Evolutionary conservation across 257 asterid species (phyloP).

Genomic region (Fraxinus anomala): DNA sequence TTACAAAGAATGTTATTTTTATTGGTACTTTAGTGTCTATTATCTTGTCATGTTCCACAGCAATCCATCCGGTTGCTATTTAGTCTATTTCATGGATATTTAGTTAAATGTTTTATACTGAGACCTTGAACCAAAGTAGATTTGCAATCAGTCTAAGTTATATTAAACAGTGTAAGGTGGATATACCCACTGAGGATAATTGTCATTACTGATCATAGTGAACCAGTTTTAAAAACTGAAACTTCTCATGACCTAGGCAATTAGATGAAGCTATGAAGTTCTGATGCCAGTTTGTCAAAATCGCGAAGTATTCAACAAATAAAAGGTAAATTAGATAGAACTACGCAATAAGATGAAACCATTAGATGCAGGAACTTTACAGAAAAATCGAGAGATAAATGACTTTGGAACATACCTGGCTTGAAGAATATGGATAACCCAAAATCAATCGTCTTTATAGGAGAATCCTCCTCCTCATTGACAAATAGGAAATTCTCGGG

Average conservation of each 20-base stretch:
- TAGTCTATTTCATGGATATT: background rate
- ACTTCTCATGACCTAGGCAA: background rate
- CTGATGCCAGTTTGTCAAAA: background rate
- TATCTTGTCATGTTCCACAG: background rate
- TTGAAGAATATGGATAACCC: conserved; percentile 80
- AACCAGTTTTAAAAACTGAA: background rate
- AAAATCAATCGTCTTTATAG: conserved; percentile 73
- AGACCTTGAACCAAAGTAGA: background rate
- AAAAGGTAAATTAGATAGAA: background rate
- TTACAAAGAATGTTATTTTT: background rate
- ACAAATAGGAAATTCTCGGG: conserved; percentile 85
- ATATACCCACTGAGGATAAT: background rate
- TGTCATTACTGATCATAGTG: background rate
- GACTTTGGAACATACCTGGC: conserved; percentile 59
- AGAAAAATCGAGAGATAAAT: background rate
- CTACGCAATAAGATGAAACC: background rate
- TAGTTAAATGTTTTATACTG: background rate
- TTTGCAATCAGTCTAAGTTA: background rate
- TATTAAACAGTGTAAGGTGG: background rate
- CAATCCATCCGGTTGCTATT: background rate
- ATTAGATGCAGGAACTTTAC: background rate
- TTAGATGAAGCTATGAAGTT: background rate
- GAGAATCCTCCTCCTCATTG: conserved; percentile 62
- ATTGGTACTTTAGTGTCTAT: background rate
- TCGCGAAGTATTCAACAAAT: background rate